A percentile compares a stretch with the other conserved stretches of the same genome.
Conservation (phyloP, 108 stramenopile genomes). For the Conticribra weissflogii region DNA sequence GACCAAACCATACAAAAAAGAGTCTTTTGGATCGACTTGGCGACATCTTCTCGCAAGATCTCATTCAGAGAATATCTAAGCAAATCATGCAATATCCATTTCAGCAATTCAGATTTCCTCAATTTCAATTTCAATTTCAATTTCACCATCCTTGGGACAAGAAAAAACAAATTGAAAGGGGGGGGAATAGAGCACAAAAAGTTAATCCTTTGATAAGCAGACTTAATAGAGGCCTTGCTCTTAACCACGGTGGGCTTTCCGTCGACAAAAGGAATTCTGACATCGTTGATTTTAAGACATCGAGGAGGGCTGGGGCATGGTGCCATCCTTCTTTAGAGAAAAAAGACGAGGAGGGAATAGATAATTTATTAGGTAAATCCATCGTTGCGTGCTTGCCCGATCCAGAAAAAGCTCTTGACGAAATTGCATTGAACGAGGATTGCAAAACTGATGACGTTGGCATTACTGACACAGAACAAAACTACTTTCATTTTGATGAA, state of each 20-base stretch:
- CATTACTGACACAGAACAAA: not conserved
- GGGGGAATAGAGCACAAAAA: no score
- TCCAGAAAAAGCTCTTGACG: not conserved
- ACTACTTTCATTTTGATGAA: not conserved
- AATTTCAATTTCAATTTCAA: slow-evolving; percentile 1
- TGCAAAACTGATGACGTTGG: not conserved
- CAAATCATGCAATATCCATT: not conserved
- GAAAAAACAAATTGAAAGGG: no score
- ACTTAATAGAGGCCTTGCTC: no score
- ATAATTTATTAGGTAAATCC: slow-evolving; percentile 2
- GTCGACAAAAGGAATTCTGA: not conserved
- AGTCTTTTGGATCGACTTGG: not conserved
- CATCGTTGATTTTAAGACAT: slow-evolving; percentile 7
- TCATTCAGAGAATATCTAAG: not conserved
- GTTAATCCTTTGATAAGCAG: no score
- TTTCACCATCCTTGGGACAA: not conserved
- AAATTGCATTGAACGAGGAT: not conserved
- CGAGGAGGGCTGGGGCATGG: slow-evolving; percentile 29
- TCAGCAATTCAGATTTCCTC: not conserved
- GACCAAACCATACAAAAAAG: not conserved
- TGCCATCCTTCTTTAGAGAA: slow-evolving; percentile 22
- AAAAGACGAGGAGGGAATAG: not conserved
- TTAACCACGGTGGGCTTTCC: not conserved
- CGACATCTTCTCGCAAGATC: not conserved
- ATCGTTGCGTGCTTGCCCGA: slow-evolving; percentile 5